Base-by-base conservation (phyloP, 2,329 filamentous ascomycete genomes). In the Xylaria sp. region DNA sequence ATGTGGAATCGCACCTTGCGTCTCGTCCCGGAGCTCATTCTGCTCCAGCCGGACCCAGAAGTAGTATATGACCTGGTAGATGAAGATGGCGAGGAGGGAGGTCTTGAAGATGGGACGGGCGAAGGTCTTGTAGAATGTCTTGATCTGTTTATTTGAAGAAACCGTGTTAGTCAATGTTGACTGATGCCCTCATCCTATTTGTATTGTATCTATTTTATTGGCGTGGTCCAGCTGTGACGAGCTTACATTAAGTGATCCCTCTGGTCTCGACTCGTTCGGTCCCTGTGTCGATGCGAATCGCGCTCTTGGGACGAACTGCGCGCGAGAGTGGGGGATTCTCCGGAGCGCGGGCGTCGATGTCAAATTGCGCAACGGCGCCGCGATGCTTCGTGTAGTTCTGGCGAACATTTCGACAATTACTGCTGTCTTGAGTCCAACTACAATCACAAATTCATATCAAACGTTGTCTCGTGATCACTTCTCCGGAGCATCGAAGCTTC, bases 31-130 rank as follows among this genome's bases (percentile, higher is more conserved):
- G 59, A 83, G 78, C 75, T 94, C 90, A 57, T 90, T 80, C 39
- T 83, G 82, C 73, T 92, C 90, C 54, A 93, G 78, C 74, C 87
- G 90, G 44, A 83, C 72, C 90, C 90, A 94, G 11, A 76, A 76
- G 77, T 84, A 91, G 75, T 92, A 93, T 11, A 82, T 74, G n/a
- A 89, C 68, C 74, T 94, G 90, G 73, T 93, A 94, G 1, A 87
- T 88, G 70, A 91, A 86, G 58, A 92, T 82, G 57, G 90, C 89
- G 70, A 89, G 81, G 44, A 93, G 79, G 65, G 91, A 83, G 57
- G 86, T 85, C 76, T 92, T 93, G 56, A 84, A 81, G 51, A 93
- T 79, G 2, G 90, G 89, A 1, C 88, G 81, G 46, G 86, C 84
- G 70, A 91, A 92, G 11, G 84, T 85, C 70, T 84, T 87, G 78